Conservation (phyloP, 306 rosid genomes). For the Castanopsis chinensis region DNA sequence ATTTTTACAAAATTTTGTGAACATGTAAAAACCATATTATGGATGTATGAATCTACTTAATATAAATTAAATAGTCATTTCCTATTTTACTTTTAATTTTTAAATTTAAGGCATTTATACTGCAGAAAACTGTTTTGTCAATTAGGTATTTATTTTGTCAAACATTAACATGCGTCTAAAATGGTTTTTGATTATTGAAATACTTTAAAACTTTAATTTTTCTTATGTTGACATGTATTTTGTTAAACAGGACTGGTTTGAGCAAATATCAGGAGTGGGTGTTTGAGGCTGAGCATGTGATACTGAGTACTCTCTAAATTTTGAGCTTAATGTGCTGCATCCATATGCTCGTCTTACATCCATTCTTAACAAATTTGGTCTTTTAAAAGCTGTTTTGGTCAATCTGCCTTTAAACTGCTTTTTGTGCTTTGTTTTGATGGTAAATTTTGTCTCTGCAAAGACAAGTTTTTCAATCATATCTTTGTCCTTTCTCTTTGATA, state of each 20-base stretch:
- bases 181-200: conserved; percentile 18
- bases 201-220: too few species aligned
- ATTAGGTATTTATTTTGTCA: background rate
- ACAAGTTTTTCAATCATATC: background rate
- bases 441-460: conserved; percentile 3
- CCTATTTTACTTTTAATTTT: too few species aligned
- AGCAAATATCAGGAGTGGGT: too few species aligned
- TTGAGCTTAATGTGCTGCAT: conserved; percentile 87
- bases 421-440: conserved; percentile 5
- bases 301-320: conserved; percentile 77
- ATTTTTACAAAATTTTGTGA: too few species aligned
- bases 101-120: too few species aligned
- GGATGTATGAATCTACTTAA: too few species aligned
- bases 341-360: conserved; percentile 84
- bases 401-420: conserved; percentile 78
- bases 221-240: too few species aligned
- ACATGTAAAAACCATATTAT: too few species aligned
- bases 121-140: background rate
- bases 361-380: conserved; percentile 78
- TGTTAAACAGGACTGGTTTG: too few species aligned
- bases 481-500: background rate
- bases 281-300: conserved; percentile 71
- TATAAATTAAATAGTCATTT: too few species aligned
- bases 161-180: background rate
- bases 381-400: conserved; percentile 77